phyloP scores from a whole-genome alignment of 129 eudicot genomes.

The Lonicera japonica region DNA sequence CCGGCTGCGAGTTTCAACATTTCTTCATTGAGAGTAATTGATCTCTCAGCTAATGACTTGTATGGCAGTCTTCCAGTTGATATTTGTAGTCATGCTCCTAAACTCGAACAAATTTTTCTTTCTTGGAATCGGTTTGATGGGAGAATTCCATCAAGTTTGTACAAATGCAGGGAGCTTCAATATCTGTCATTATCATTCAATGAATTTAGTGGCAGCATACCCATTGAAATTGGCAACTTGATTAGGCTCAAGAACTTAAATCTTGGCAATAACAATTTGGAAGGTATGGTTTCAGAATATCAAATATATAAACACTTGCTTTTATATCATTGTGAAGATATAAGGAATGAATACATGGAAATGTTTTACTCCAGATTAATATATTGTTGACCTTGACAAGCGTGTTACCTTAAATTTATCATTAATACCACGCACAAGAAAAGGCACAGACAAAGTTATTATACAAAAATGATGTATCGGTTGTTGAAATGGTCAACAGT shows the following conservation, averaged over 20 bases:
- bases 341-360: too few relatives aligned
- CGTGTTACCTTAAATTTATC: too few relatives aligned
- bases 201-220: conserved; percentile 25
- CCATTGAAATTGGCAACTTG: conserved; percentile 32
- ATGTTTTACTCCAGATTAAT: too few relatives aligned
- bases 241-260: conserved; percentile 18
- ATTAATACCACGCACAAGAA: too few relatives aligned
- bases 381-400: too few relatives aligned
- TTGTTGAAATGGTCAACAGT: too few relatives aligned
- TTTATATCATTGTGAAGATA: too few relatives aligned
- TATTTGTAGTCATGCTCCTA: conserved; percentile 2
- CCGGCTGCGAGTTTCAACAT: conserved; percentile 24
- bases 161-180: conserved; percentile 22
- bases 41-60: conserved; percentile 3
- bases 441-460: too few relatives aligned
- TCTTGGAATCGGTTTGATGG: conserved; percentile 21
- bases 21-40: conserved; percentile 11
- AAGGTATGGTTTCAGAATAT: conserved; percentile 12
- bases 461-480: too few relatives aligned
- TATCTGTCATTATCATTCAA: conserved; percentile 15
- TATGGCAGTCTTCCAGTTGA: conserved; percentile 16
- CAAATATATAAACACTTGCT: too few relatives aligned
- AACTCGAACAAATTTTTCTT: not conserved
- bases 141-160: conserved; percentile 20
- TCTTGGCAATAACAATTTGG: conserved; percentile 23